phyloP scores from a whole-genome alignment of 495 filamentous ascomycete species.

The Penicillium alfredii region DNA sequence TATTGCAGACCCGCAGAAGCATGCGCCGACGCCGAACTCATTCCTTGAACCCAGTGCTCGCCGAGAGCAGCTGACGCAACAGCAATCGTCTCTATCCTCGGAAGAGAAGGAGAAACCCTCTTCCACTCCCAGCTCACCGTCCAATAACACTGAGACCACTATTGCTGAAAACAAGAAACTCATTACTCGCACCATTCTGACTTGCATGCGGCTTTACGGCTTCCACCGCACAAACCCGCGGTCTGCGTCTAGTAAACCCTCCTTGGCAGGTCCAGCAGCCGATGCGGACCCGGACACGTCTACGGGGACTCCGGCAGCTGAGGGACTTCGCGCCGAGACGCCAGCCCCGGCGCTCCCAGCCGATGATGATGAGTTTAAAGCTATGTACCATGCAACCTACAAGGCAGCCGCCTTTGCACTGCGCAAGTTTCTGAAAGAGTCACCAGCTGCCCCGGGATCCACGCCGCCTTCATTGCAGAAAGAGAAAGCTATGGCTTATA shows the following conservation, averaged over 20 bases:
- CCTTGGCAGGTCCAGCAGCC: constrained; percentile 1
- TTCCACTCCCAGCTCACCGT: constrained; percentile 13
- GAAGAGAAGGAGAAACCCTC: constrained; percentile 12
- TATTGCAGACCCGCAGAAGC: constrained; percentile 21
- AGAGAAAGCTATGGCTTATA: constrained; percentile 40
- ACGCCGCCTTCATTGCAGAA: constrained; percentile 32
- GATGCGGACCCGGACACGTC: constrained; percentile 15
- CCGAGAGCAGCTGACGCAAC: constrained; percentile 10
- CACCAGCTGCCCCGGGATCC: neutral
- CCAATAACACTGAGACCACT: constrained; percentile 31
- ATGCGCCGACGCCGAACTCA: constrained; percentile 23
- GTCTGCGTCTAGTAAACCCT: constrained; percentile 15
- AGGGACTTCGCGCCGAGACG: constrained; percentile 17
- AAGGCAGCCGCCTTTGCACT: constrained; percentile 56
- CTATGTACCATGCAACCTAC: constrained; percentile 60
- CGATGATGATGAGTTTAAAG: constrained; percentile 58
- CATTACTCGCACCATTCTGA: constrained; percentile 47
- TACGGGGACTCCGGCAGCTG: constrained; percentile 9
- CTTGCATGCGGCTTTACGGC: constrained; percentile 60
- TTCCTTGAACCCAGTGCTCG: constrained; percentile 20
- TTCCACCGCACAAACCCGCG: constrained; percentile 43
- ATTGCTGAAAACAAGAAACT: constrained; percentile 39
- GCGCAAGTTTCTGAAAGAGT: constrained; percentile 40
- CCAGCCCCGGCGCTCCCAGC: constrained; percentile 14
- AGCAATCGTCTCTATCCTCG: constrained; percentile 13